Base-by-base conservation (phyloP, 306 rosid species). In the Gleditsia sinensis region DNA sequence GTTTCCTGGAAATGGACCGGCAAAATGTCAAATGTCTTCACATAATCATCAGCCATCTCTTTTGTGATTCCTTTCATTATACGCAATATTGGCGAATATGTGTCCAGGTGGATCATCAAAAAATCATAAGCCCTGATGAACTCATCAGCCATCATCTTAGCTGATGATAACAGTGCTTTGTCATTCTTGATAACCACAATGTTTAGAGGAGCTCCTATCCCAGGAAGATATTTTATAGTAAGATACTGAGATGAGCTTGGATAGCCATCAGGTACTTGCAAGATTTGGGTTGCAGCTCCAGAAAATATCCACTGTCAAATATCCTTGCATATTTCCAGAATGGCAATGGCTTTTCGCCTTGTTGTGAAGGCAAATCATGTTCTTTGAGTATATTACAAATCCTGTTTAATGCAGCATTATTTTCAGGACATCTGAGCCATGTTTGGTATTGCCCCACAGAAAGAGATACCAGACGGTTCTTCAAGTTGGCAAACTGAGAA, bases 251-350 rank as follows among this genome's bases (percentile, higher is more conserved):
- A n/a, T n/a, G n/a, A 45, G 51, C 51, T 16, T 45, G 51, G 19
- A 9, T 45, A 14, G 51, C 51, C 51, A 45, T 16, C 51, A 45
- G 51, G 6, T 45, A 45, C 12, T 45, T 45, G 51, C 51, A 45
- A 45, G 51, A 45, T 14, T 45, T 16, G 0, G 17, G 51, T 16
- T 45, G 17, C 6, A 45, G 51, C 20, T 13, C 20, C 51, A 7
- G 8, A 23, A 51, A 51, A 20, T 51, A 51, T 7, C 58, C 58
- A 10, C 58, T 51, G 30, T 51, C 58, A 21, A 21, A 51, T 19
- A 51, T 51, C 58, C 58, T 51, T 19, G 58, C 58, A 23, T 53
- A 53, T 53, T 21, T 20, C 58, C 58, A 53, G 58, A 53, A 53
- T 10, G 6, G 6, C 21, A 21, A 16, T 46, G 21, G 20, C 3